Evolutionary conservation across 352 stramenopile species (phyloP), one percentile per base, ranked within the genome.

Genomic region (Pythium sukuiense): DNA sequence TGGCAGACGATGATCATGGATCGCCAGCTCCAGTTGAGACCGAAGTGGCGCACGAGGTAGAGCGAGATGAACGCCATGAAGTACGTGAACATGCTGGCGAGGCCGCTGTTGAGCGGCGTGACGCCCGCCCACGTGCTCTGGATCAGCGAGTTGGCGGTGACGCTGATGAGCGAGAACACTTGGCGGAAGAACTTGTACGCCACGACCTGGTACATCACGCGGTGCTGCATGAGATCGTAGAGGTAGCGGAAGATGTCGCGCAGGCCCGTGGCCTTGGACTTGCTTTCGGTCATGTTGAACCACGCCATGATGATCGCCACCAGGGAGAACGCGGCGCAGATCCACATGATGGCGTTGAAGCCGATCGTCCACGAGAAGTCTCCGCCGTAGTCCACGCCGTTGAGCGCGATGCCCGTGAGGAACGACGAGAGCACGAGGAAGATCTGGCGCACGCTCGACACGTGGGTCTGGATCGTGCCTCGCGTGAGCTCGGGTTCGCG

Each of bases 291-390:
- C 16, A 66, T 66, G 48, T n/a, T 63, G 56, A 63, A 71, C 65
- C 65, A 71, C 43, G 48, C 5, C 8, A 67, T 18, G 20, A 58
- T 59, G 12, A 71, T 43, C 14, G 61, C 59, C n/a, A 55, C 20
- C 13, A 63, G 24, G 39, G 61, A 49, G 55, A 61, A 71, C 14
- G 56, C 39, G 2, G 67, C 45, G 35, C 73, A 59, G 45, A 76
- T 62, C 6, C n/a, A 46, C 54, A 71, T 70, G 50, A 76, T 43
- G 18, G 30, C 20, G n/a, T 55, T 59, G 29, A 72, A 59, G 6
- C 64, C 69, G 48, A 75, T 68, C 41, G 65, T 52, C 59, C 59
- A 68, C 27, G 50, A 56, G 55, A 75, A 75, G 24, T 46, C 62
- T 37, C 69, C 63, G 37, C 59, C 58, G 45, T 65, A 75, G 20